Percentiles rank a stretch among this genome's conserved stretches.
These are phyloP conservation scores for Eutrema heterophyllum DNA, from an alignment of 345 rosid species.

Conservation along the genomic window DNA sequence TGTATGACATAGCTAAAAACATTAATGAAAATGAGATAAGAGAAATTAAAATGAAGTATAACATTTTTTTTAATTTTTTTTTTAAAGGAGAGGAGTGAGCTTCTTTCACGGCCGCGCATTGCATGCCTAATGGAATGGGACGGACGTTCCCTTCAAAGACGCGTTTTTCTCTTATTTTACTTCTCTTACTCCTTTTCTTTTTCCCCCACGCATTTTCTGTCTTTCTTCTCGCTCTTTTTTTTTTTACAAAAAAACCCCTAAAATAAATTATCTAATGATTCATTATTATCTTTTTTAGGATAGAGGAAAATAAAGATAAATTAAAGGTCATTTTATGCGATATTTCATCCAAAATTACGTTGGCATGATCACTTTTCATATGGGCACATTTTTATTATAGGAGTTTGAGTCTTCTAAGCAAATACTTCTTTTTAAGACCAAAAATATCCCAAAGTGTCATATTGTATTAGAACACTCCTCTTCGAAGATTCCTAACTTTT, in stretches of 20 bases:
- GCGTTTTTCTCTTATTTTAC: conserved; percentile 25
- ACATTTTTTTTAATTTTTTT: no score
- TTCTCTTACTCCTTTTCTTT: conserved; percentile 1
- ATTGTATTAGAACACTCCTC: not conserved
- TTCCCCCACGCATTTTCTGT: conserved; percentile 23
- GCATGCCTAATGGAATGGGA: conserved; percentile 36
- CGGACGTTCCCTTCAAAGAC: conserved; percentile 32
- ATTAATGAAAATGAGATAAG: not conserved
- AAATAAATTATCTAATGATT: not conserved
- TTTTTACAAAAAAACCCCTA: not conserved
- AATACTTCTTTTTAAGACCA: conserved; percentile 9
- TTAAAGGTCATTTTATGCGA: conserved; percentile 16
- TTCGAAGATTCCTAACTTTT: not conserved
- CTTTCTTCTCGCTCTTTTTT: conserved; percentile 7
- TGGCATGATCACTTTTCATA: conserved; percentile 37
- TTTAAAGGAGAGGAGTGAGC: conserved; percentile 29
- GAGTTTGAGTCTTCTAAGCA: conserved; percentile 33
- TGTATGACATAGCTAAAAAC: not conserved
- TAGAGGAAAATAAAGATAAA: not conserved
- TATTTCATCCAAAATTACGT: conserved; percentile 36
- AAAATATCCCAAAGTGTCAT: not conserved
- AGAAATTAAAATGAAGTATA: not conserved
- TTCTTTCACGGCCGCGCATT: conserved; percentile 35
- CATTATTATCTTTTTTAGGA: not conserved
- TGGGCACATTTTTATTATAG: conserved; percentile 23